phyloP scores from a whole-genome alignment of 257 asterid genomes.

The Striga asiatica region DNA sequence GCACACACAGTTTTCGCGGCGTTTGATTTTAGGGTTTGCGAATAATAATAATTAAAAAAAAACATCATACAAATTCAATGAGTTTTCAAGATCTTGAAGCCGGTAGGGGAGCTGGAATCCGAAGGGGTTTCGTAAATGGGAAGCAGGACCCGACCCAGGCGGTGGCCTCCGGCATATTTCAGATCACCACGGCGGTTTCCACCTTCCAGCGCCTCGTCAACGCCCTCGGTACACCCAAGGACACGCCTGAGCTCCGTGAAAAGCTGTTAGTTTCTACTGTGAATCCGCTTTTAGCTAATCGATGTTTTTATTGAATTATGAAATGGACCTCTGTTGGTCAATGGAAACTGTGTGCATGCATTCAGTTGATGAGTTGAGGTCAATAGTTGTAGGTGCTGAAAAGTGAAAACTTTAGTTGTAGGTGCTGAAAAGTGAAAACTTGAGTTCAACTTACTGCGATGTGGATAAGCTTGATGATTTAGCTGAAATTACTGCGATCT shows the following conservation, averaged over 20 bases:
- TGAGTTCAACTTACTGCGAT: neutral
- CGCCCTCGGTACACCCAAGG: constrained; percentile 87
- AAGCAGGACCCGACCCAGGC: constrained; percentile 73
- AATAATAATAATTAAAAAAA: too few species aligned
- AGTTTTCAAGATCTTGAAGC: constrained; percentile 90
- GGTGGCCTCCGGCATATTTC: constrained; percentile 84
- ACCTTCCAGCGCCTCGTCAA: constrained; percentile 85
- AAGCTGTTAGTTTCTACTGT: constrained; percentile 48
- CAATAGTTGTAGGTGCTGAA: neutral
- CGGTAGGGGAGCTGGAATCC: constrained; percentile 47
- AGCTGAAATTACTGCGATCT: neutral
- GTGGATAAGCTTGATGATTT: neutral
- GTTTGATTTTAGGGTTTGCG: too few species aligned
- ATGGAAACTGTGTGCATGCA: too few species aligned
- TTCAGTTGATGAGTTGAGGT: neutral
- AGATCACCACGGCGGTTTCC: constrained; percentile 78
- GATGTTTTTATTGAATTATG: neutral
- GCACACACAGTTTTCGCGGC: too few species aligned
- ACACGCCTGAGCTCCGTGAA: constrained; percentile 86
- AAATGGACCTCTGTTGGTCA: neutral
- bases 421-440: neutral
- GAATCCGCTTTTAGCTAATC: neutral
- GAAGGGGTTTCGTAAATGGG: constrained; percentile 46
- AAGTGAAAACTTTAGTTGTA: neutral
- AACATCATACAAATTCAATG: too few species aligned